These are phyloP conservation scores for Staphylotrichum longicolle DNA, from an alignment of 495 filamentous ascomycete genomes.

Conservation along the genomic window DNA sequence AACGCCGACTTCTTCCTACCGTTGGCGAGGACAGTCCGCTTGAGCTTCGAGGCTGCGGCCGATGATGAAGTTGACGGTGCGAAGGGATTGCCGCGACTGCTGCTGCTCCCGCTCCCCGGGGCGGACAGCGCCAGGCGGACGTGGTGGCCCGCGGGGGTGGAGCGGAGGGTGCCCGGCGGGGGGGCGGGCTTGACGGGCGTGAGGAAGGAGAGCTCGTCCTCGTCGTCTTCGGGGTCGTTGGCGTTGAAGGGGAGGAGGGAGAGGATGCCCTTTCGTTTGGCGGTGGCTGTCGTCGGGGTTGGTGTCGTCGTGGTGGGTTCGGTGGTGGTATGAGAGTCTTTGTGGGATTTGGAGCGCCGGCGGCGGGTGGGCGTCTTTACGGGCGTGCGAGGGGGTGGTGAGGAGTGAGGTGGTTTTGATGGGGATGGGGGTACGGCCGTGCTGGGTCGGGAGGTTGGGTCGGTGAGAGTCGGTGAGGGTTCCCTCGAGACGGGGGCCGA, in stretches of 20 bases:
- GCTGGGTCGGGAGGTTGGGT: slow-evolving; percentile 9
- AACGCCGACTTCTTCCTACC: too few relatives aligned
- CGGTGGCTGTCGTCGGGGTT: not conserved
- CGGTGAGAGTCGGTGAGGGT: slow-evolving; percentile 17
- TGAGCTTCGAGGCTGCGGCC: not conserved
- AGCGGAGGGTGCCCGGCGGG: not conserved
- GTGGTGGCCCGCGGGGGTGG: slow-evolving; percentile 13
- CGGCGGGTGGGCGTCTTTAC: not conserved
- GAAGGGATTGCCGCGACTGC: not conserved
- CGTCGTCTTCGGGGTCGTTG: slow-evolving; percentile 30
- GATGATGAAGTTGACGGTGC: not conserved
- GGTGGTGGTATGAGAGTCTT: not conserved
- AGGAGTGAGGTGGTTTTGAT: not conserved
- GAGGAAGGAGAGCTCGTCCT: slow-evolving; percentile 42
- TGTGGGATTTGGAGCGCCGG: slow-evolving; percentile 4
- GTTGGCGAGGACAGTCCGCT: too few relatives aligned
- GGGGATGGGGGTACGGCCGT: not conserved
- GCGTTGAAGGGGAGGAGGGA: slow-evolving; percentile 26
- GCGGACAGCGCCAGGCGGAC: slow-evolving; percentile 5
- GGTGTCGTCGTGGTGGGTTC: not conserved
- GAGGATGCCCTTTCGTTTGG: slow-evolving; percentile 21
- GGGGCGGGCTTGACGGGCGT: slow-evolving; percentile 14
- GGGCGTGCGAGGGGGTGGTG: slow-evolving; percentile 1
- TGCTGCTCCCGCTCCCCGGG: not conserved
- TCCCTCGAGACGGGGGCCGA: not conserved